A percentile compares a stretch with the other conserved stretches of the same genome.
Evolutionary conservation across 495 filamentous ascomycete species (phyloP).

Genomic region (Friedmanniomyces simplex): DNA sequence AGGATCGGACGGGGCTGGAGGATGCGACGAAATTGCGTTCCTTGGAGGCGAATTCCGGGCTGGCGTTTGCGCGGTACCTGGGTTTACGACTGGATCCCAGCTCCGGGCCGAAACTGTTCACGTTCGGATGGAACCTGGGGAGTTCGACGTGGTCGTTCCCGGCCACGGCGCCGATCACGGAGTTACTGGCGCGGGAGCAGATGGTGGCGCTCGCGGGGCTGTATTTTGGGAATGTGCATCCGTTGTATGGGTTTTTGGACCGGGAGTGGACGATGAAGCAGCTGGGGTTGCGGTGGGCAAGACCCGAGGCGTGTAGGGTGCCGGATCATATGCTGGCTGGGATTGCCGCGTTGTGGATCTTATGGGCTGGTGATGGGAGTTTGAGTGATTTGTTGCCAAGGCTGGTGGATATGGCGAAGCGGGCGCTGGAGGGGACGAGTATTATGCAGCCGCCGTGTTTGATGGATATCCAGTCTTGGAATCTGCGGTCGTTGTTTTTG

Average conservation of each 20-base stretch:
- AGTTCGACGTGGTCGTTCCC: background rate
- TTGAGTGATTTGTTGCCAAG: background rate
- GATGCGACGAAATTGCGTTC: constrained; percentile 7
- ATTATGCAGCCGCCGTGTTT: constrained; percentile 26
- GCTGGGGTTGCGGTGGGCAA: constrained; percentile 11
- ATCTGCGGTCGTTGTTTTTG: constrained; percentile 43
- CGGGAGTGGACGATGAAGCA: constrained; percentile 12
- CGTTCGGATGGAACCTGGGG: constrained; percentile 20
- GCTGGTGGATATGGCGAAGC: constrained; percentile 36
- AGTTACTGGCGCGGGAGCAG: constrained; percentile 4
- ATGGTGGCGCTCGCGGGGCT: constrained; percentile 20
- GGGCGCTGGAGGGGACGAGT: constrained; percentile 35
- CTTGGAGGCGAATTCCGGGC: constrained; percentile 19
- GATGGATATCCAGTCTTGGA: constrained; percentile 39
- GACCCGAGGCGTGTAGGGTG: constrained; percentile 3
- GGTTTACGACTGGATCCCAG: constrained; percentile 16
- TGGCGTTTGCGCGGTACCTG: constrained; percentile 17
- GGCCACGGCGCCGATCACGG: background rate
- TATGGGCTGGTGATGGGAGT: background rate
- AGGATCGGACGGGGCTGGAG: constrained; percentile 9
- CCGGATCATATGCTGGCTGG: constrained; percentile 16
- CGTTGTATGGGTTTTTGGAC: constrained; percentile 42
- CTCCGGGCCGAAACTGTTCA: constrained; percentile 17
- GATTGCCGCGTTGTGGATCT: constrained; percentile 7
- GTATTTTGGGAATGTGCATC: constrained; percentile 41